Evolutionary conservation across 495 filamentous ascomycete genomes (phyloP), one percentile per base, ranked within the genome.

Genomic region (Podospora conica): DNA sequence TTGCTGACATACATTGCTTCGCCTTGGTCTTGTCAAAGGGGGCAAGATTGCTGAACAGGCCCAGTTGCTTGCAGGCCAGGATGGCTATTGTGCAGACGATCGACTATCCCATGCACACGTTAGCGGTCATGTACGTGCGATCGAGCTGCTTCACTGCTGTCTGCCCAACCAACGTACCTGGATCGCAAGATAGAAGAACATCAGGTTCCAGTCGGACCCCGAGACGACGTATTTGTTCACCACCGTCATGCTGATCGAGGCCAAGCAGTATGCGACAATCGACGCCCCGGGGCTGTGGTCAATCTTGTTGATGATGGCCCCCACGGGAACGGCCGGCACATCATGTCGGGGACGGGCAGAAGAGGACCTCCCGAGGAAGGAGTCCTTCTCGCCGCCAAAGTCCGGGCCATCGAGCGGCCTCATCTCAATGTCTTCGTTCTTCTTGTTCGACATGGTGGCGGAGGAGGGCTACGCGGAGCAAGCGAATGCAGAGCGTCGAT

Each of bases 181-280:
- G 57, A 98, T 83, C 63, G 83, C 87, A 28, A 98, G 87, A 63
- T 97, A 87, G 78, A 98, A 92, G 81, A 98, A 98, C 78, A 97
- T 98, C 70, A 99, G 76, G 78, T 99, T 99, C 82, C 95, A 99
- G 67, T 90, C 85, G 15, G 84, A 78, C 29, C 95, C 96, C 31
- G 91, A 96, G 29, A 99, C 83, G 59, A 97, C 93, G 76, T 95
- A 99, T 85, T 99, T 99, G 81, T 99, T 99, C 79, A 95, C 96
- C 24, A 96, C 89, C 53, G 96, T 99, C 95, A 99, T 99, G 77
- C 94, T 82, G 69, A 99, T 99, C 6, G 93, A 97, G 60, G 95
- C 90, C 70, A 87, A 83, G 79, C 95, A 99, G 81, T 99, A 99
- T 23, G 90, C 87, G 60, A 97, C 74, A 68, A 99, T 91, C 10